Evolutionary conservation across 805 yeast species (phyloP).

Genomic region (Nakazawaea siamensis): DNA sequence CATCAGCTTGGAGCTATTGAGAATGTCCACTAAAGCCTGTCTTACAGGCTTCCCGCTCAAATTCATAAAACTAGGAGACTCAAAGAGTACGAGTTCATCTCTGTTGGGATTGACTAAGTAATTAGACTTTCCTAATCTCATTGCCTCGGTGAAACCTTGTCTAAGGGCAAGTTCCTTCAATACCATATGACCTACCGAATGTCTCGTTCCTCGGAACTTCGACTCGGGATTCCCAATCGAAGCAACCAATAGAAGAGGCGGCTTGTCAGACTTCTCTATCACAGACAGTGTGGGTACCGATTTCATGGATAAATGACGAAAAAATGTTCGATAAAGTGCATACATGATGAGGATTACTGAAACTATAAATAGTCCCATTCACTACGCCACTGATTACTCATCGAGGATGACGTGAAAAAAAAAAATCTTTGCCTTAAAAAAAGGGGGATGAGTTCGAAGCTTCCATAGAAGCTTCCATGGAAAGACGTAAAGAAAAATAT

Average conservation of each 20-base stretch:
- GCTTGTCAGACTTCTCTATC: conserved; percentile 8
- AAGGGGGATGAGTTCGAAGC: too few relatives aligned
- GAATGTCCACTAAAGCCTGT: conserved; percentile 36
- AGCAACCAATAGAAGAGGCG: conserved; percentile 26
- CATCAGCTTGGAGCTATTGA: conserved; percentile 15
- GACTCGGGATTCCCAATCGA: conserved; percentile 78
- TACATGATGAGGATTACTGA: background rate
- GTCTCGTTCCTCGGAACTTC: conserved; percentile 54
- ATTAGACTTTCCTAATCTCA: conserved; percentile 16
- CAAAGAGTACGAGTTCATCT: conserved; percentile 34
- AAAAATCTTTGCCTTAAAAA: too few relatives aligned
- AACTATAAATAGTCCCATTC: background rate
- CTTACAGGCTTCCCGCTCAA: conserved; percentile 51
- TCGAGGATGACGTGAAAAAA: too few relatives aligned
- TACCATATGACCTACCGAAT: conserved; percentile 66
- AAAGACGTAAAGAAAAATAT: too few relatives aligned
- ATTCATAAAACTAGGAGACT: conserved; percentile 62
- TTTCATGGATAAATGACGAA: conserved; percentile 2
- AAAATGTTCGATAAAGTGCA: background rate
- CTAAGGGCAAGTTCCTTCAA: conserved; percentile 24
- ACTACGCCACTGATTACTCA: background rate
- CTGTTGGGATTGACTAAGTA: conserved; percentile 14
- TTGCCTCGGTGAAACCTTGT: conserved; percentile 13
- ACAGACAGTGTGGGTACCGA: background rate
- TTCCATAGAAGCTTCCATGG: too few relatives aligned